A percentile compares a stretch with the other conserved stretches of the same genome.
Conservation (phyloP, 2,329 filamentous ascomycete genomes). For the Fusarium brachygibbosum region DNA sequence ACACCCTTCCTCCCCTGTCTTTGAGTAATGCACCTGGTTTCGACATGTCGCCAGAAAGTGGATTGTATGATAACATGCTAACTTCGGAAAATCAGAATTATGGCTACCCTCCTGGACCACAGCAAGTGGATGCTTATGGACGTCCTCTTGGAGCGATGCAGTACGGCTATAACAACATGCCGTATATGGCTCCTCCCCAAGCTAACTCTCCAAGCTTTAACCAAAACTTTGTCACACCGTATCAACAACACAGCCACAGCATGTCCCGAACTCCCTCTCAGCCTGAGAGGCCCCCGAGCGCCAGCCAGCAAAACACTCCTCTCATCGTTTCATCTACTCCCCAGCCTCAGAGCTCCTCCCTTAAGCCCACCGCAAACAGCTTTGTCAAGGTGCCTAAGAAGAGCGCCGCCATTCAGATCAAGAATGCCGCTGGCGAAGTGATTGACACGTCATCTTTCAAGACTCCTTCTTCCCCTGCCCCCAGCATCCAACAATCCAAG, state of each 20-base stretch:
- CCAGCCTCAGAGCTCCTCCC: constrained; percentile 73
- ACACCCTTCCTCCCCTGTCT: constrained; percentile 23
- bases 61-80: constrained; percentile 80
- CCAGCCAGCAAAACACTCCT: constrained; percentile 70
- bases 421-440: constrained; percentile 83
- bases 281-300: constrained; percentile 77
- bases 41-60: constrained; percentile 77
- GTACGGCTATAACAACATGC: constrained; percentile 62
- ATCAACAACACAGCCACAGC: constrained; percentile 69
- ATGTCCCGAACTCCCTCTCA: constrained; percentile 91
- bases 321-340: constrained; percentile 73
- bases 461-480: constrained; percentile 69
- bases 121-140: constrained; percentile 56
- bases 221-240: constrained; percentile 59
- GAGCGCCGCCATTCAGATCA: constrained; percentile 85
- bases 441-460: constrained; percentile 76
- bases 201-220: constrained; percentile 66
- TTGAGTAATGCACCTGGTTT: constrained; percentile 51
- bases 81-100: constrained; percentile 77
- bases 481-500: constrained; percentile 69
- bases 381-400: constrained; percentile 69
- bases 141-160: constrained; percentile 54
- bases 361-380: constrained; percentile 60
- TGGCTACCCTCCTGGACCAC: constrained; percentile 63
- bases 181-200: constrained; percentile 63